Percentiles rank a stretch among this genome's conserved stretches.
phyloP scores from a whole-genome alignment of 306 rosid species.

The Fagus sylvatica region DNA sequence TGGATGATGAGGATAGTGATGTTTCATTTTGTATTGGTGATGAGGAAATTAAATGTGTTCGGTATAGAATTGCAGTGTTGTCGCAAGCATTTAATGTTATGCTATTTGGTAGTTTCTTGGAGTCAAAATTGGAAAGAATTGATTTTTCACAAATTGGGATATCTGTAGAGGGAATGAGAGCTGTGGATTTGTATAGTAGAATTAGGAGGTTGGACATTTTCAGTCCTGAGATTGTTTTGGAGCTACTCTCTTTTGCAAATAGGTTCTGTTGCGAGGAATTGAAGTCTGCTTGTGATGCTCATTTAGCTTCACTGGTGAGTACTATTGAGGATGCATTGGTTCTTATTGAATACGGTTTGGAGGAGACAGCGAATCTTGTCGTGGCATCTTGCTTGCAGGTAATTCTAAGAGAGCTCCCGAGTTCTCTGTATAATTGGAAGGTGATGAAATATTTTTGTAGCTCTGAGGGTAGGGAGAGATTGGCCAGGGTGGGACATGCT shows the following conservation, averaged over 20 bases:
- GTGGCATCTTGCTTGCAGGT: constrained; percentile 77
- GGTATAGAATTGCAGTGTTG: constrained; percentile 55
- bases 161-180: constrained; percentile 59
- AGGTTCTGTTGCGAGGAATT: constrained; percentile 80
- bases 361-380: constrained; percentile 62
- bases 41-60: constrained; percentile 56
- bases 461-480: constrained; percentile 51
- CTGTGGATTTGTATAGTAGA: constrained; percentile 71
- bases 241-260: constrained; percentile 67
- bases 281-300: constrained; percentile 65
- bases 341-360: constrained; percentile 76
- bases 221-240: constrained; percentile 54
- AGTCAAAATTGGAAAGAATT: constrained; percentile 53
- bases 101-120: constrained; percentile 71
- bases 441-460: constrained; percentile 50
- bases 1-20: constrained; percentile 47
- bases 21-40: constrained; percentile 56
- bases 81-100: constrained; percentile 66
- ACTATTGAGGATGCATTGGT: constrained; percentile 60
- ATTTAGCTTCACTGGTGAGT: constrained; percentile 57
- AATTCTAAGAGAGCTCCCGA: constrained; percentile 68
- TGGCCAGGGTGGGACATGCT: constrained; percentile 50
- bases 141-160: constrained; percentile 68
- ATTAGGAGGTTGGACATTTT: constrained; percentile 57
- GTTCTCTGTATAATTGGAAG: constrained; percentile 41